A percentile compares a stretch with the other conserved stretches of the same genome.
Evolutionary conservation across 345 rosid genomes (phyloP).

Genomic region (Balakata baccata): DNA sequence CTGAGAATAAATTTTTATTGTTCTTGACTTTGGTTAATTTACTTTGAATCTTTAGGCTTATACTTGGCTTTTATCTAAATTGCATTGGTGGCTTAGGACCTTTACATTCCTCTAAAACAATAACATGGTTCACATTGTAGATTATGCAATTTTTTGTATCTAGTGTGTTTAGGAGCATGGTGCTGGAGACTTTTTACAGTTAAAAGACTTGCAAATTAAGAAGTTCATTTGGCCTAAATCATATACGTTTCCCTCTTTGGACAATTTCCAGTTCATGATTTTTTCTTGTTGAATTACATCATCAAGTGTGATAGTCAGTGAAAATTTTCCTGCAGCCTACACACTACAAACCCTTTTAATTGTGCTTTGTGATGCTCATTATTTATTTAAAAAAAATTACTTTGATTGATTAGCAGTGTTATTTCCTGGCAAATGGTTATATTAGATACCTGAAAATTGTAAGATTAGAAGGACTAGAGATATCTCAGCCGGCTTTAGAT

Average conservation of each 20-base stretch:
- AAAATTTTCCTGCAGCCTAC: neutral
- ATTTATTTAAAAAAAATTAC: neutral
- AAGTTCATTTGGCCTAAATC: neutral
- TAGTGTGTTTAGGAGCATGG: neutral
- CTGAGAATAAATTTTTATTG: neutral
- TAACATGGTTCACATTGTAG: neutral
- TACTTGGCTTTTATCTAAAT: neutral
- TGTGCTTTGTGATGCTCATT: neutral
- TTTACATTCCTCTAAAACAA: neutral
- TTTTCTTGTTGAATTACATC: neutral
- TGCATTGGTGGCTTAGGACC: neutral
- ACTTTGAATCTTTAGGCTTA: neutral
- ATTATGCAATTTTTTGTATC: neutral
- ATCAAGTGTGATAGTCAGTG: neutral
- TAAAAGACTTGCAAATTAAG: neutral
- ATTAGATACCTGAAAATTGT: constrained; percentile 73
- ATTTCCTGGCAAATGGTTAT: neutral
- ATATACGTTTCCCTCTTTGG: neutral
- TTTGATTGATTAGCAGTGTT: neutral
- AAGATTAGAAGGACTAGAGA: constrained; percentile 77
- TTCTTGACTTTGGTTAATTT: neutral
- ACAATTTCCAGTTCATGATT: neutral
- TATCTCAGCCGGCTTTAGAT: constrained; percentile 95
- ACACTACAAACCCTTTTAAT: neutral
- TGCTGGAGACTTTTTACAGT: neutral